Percentiles rank a stretch among this genome's conserved stretches.
These are phyloP conservation scores for Polyporus arcularius DNA, from an alignment of 768 basidiomycete genomes.

Conservation along the genomic window DNA sequence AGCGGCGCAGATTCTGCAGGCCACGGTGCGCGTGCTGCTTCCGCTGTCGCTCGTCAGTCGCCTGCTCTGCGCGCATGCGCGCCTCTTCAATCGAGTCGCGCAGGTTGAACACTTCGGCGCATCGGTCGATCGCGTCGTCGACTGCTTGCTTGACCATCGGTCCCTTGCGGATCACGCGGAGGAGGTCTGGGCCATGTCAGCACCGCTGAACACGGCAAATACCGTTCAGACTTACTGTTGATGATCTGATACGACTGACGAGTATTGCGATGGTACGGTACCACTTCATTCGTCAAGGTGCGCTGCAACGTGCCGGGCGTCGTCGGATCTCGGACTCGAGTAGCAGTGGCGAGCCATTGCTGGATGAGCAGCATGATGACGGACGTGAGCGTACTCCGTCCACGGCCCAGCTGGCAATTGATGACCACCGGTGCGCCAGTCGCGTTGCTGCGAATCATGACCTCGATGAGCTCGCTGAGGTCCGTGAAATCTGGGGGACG, in stretches of 20 bases:
- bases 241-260: constrained; percentile 83
- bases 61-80: constrained; percentile 74
- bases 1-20: constrained; percentile 78
- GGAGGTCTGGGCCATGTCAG: constrained; percentile 51
- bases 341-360: constrained; percentile 66
- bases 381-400: constrained; percentile 91
- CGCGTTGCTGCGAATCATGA: constrained; percentile 69
- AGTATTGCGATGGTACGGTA: constrained; percentile 29
- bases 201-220: neutral
- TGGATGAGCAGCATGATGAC: constrained; percentile 82
- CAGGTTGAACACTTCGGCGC: constrained; percentile 79
- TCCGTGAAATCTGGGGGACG: constrained; percentile 75
- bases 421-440: constrained; percentile 82
- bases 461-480: constrained; percentile 74
- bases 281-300: constrained; percentile 42
- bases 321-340: constrained; percentile 33
- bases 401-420: constrained; percentile 94
- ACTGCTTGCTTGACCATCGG: constrained; percentile 83
- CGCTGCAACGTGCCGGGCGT: constrained; percentile 39
- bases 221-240: constrained; percentile 59
- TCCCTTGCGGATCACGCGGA: constrained; percentile 86
- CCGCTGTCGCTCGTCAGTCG: constrained; percentile 70
- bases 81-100: constrained; percentile 88
- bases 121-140: constrained; percentile 87
- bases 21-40: constrained; percentile 67